phyloP scores from a whole-genome alignment of 306 rosid genomes.

The Carpinus viminea region DNA sequence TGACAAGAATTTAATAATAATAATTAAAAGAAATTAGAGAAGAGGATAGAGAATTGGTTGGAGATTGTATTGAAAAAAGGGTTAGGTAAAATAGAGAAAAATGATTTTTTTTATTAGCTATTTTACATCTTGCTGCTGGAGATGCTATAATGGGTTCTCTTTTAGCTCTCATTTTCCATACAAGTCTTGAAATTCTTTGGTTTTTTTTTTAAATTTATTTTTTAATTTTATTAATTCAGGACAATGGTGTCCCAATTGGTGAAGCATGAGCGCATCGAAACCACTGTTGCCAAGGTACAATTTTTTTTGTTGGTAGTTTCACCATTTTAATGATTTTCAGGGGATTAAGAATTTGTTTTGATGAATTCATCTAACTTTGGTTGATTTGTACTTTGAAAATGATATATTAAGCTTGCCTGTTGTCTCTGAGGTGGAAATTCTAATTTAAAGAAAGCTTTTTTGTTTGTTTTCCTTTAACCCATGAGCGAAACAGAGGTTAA shows the following conservation, averaged over 20 bases:
- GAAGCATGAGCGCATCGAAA: slow-evolving; percentile 95
- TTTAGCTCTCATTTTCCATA: background rate
- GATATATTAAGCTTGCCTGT: slow-evolving; percentile 1
- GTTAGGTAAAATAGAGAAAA: no score
- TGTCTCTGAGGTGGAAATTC: background rate
- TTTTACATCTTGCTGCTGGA: no score
- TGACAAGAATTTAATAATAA: no score
- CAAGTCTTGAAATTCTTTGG: background rate
- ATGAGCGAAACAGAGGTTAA: background rate
- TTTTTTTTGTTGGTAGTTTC: background rate
- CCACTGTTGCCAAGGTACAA: slow-evolving; percentile 83
- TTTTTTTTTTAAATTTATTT: background rate
- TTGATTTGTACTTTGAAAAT: background rate
- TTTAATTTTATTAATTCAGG: slow-evolving; percentile 25
- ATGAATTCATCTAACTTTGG: background rate
- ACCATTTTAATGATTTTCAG: background rate
- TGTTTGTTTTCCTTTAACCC: background rate
- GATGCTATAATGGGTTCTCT: no score
- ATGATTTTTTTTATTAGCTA: no score
- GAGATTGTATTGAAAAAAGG: no score
- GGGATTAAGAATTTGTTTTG: slow-evolving; percentile 4
- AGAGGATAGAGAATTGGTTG: no score
- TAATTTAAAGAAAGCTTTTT: no score
- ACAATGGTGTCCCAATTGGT: slow-evolving; percentile 97
- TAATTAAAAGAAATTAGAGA: no score